Percentiles rank a stretch among this genome's conserved stretches.
phyloP scores from a whole-genome alignment of 2,329 filamentous ascomycete genomes.

The Fusarium guadeloupense region DNA sequence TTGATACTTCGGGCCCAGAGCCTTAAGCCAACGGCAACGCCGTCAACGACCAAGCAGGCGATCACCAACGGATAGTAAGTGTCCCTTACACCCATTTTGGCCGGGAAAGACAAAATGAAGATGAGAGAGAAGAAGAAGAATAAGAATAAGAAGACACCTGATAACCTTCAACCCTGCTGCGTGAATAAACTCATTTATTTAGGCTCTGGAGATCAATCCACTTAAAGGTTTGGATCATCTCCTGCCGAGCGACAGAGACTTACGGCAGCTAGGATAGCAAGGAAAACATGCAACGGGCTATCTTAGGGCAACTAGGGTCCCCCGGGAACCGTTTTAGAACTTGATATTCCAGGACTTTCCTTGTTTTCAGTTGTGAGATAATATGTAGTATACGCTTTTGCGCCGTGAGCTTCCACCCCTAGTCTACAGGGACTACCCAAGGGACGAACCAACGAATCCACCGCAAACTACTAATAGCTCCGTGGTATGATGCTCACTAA shows the following conservation, averaged over 20 bases:
- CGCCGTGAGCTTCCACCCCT: neutral
- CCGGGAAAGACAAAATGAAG: neutral
- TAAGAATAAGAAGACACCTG: neutral
- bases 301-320: neutral
- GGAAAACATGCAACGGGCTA: neutral
- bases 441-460: neutral
- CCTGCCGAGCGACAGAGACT: neutral
- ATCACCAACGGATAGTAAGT: neutral
- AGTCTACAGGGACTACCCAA: neutral
- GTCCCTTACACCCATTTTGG: neutral
- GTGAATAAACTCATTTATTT: neutral
- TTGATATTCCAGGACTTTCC: no score
- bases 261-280: neutral
- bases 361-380: no score
- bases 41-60: neutral
- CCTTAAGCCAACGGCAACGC: neutral
- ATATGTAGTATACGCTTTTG: neutral
- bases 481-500: neutral
- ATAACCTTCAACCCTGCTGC: neutral
- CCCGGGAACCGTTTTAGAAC: no score
- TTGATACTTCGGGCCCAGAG: neutral
- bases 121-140: neutral
- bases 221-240: neutral
- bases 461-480: neutral
- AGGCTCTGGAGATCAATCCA: neutral